phyloP scores from a whole-genome alignment of 106 monocot species.

The Gastrodia elata region DNA sequence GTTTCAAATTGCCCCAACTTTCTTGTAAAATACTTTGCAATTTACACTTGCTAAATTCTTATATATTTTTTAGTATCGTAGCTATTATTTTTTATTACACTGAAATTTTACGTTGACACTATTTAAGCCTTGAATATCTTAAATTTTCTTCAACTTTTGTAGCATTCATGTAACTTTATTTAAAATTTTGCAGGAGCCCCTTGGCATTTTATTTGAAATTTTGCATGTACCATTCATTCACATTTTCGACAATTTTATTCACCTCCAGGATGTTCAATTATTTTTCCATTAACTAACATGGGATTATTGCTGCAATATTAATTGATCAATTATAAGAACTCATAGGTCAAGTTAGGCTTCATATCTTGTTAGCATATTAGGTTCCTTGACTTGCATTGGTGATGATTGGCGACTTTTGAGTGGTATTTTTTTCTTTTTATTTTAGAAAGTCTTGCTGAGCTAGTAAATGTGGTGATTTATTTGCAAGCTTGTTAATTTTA shows the following conservation, averaged over 20 bases:
- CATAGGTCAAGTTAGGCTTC: neutral
- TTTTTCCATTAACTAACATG: neutral
- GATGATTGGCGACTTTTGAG: neutral
- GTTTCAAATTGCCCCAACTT: too few relatives aligned
- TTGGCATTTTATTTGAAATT: too few relatives aligned
- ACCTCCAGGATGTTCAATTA: neutral
- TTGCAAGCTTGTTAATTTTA: neutral
- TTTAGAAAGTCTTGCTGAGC: neutral
- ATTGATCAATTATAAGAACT: neutral
- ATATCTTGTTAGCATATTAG: neutral
- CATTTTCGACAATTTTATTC: neutral
- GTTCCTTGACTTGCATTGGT: neutral
- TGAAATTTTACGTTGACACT: too few relatives aligned
- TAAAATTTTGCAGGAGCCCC: too few relatives aligned
- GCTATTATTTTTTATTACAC: too few relatives aligned
- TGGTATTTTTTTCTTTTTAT: neutral
- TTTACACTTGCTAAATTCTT: too few relatives aligned
- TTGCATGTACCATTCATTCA: too few relatives aligned
- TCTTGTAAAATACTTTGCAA: too few relatives aligned
- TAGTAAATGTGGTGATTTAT: conserved; percentile 1
- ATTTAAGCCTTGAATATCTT: too few relatives aligned
- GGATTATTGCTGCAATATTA: neutral
- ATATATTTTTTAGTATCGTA: too few relatives aligned
- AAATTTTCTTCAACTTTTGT: too few relatives aligned
- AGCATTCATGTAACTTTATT: too few relatives aligned